Evolutionary conservation across 2,329 filamentous ascomycete genomes (phyloP).

Genomic region (Fusarium pseudograminearum): DNA sequence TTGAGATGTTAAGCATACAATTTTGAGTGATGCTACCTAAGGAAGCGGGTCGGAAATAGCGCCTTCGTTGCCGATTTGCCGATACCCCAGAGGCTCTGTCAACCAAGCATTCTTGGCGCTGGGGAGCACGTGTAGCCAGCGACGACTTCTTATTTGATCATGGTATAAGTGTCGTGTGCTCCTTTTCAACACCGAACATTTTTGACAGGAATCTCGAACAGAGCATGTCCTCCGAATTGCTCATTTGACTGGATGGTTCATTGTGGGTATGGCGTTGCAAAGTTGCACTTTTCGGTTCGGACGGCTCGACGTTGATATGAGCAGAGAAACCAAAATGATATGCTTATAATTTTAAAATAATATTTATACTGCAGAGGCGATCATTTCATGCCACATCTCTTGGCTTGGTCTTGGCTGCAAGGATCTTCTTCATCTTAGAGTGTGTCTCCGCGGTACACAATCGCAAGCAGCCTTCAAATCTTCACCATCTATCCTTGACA

Average conservation of each 20-base stretch:
- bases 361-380: conserved; percentile 25
- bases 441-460: conserved; percentile 8
- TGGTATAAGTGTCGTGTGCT: conserved; percentile 33
- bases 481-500: not conserved
- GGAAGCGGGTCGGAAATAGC: conserved; percentile 21
- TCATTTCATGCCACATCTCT: conserved; percentile 7
- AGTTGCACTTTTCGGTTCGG: conserved; percentile 27
- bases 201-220: not conserved
- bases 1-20: conserved; percentile 4
- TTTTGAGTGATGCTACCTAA: not conserved
- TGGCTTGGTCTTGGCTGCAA: conserved; percentile 31
- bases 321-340: not conserved
- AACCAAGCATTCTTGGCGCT: conserved; percentile 42
- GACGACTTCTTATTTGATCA: conserved; percentile 34
- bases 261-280: not conserved
- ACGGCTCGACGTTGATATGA: conserved; percentile 13
- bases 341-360: not conserved
- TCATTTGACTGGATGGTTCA: conserved; percentile 9
- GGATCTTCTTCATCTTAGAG: conserved; percentile 15
- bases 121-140: conserved; percentile 37
- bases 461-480: not conserved
- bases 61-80: conserved; percentile 31
- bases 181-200: conserved; percentile 33
- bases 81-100: conserved; percentile 22
- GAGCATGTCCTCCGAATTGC: conserved; percentile 13